phyloP scores from a whole-genome alignment of 1,139 yeast species.

The Kodamaea sp. region DNA sequence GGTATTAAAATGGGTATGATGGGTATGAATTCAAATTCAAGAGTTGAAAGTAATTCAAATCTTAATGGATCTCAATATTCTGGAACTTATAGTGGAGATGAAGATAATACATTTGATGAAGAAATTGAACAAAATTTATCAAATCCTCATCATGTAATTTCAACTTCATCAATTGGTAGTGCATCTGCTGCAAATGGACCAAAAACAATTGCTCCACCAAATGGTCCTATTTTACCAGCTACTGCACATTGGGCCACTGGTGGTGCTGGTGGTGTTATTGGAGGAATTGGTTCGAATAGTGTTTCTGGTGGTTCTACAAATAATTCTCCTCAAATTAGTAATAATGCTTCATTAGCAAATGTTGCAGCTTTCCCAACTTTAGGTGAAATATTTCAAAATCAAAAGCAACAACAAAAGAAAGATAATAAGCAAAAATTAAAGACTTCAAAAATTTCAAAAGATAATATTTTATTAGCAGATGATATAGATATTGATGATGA shows the following conservation, averaged over 20 bases:
- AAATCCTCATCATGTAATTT: constrained; percentile 10
- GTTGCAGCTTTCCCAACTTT: constrained; percentile 70
- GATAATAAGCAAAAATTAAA: constrained; percentile 29
- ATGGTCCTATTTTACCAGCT: constrained; percentile 46
- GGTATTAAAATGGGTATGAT: constrained; percentile 58
- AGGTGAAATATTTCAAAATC: constrained; percentile 56
- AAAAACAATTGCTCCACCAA: constrained; percentile 3
- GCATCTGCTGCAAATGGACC: constrained; percentile 3
- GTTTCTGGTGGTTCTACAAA: constrained; percentile 20
- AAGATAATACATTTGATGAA: constrained; percentile 16
- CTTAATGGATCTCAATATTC: constrained; percentile 10
- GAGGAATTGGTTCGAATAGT: not conserved
- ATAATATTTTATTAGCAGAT: constrained; percentile 29
- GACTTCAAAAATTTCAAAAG: constrained; percentile 23
- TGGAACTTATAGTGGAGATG: constrained; percentile 18
- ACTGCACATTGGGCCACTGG: constrained; percentile 58
- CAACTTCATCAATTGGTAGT: constrained; percentile 20
- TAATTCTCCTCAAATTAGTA: constrained; percentile 35
- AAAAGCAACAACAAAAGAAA: constrained; percentile 32
- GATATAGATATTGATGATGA: constrained; percentile 42
- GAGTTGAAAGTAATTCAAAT: constrained; percentile 14
- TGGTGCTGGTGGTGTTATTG: constrained; percentile 1
- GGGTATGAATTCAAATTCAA: constrained; percentile 23
- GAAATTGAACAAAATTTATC: constrained; percentile 12
- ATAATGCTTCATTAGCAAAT: constrained; percentile 42